Evolutionary conservation across 345 rosid species (phyloP).

Genomic region (Eucalyptus curtisii): DNA sequence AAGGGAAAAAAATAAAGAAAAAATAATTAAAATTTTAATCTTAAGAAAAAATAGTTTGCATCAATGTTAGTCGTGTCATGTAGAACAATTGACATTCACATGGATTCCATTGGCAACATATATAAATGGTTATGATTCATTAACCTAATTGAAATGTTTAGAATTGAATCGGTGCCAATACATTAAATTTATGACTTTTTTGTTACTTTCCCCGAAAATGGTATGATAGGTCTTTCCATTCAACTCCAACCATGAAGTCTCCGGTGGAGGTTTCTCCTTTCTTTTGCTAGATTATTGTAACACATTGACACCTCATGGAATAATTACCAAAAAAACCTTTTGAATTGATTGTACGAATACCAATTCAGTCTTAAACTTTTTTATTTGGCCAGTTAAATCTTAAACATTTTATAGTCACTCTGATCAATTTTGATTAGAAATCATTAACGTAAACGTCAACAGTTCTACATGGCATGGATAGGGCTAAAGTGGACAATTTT

Average conservation of each 20-base stretch:
- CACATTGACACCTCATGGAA: neutral
- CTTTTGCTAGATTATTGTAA: neutral
- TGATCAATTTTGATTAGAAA: accelerated
- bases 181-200: neutral
- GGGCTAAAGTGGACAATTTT: no score
- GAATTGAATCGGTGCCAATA: accelerated
- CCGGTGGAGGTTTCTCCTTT: neutral
- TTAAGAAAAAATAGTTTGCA: accelerated
- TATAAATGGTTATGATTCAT: no score
- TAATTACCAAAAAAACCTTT: neutral
- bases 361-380: neutral
- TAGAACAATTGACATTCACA: no score
- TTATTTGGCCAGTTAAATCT: neutral
- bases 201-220: no score
- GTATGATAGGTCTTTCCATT: neutral
- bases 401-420: neutral
- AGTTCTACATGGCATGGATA: accelerated
- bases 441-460: accelerated
- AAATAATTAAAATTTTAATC: no score
- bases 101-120: neutral
- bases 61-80: no score
- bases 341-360: neutral
- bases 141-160: no score
- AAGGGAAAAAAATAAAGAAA: neutral
- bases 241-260: neutral